A percentile compares a stretch with the other conserved stretches of the same genome.
phyloP scores from a whole-genome alignment of 257 asterid genomes.

The Buddleja alternifolia region DNA sequence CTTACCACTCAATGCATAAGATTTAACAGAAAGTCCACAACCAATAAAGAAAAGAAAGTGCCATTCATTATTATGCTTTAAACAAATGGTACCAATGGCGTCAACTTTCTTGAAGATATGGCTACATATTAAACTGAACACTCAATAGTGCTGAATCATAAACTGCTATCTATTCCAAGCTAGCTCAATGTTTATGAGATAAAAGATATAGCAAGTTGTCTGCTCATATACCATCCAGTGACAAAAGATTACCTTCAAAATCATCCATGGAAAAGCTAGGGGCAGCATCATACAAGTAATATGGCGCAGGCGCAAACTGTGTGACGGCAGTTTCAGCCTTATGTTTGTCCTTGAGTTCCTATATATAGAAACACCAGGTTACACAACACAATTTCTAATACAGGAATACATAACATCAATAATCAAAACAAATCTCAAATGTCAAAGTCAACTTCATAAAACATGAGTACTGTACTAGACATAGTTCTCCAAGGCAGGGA shows the following conservation, averaged over 20 bases:
- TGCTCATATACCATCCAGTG: conserved; percentile 15
- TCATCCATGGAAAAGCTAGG: conserved; percentile 85
- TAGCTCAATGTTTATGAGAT: neutral
- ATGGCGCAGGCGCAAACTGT: conserved; percentile 51
- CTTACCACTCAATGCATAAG: conserved; percentile 14
- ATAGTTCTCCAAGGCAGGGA: conserved; percentile 6
- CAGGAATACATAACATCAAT: neutral
- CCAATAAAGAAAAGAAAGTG: neutral
- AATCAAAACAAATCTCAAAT: neutral
- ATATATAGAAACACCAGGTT: conserved; percentile 33
- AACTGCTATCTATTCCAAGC: conserved; percentile 4
- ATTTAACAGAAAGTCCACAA: neutral
- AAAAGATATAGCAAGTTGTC: neutral
- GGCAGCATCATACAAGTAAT: conserved; percentile 48
- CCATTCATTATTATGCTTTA: neutral
- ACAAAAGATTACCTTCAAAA: conserved; percentile 71
- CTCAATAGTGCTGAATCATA: neutral
- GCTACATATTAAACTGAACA: conserved; percentile 12
- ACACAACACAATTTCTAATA: conserved; percentile 18
- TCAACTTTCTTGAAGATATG: neutral
- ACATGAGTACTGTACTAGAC: neutral
- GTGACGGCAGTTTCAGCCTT: conserved; percentile 71
- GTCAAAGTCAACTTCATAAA: conserved; percentile 8
- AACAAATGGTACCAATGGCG: neutral
- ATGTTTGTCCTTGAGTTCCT: conserved; percentile 77